phyloP scores from a whole-genome alignment of 2,329 filamentous ascomycete species.

The Arachnomyces sp. region DNA sequence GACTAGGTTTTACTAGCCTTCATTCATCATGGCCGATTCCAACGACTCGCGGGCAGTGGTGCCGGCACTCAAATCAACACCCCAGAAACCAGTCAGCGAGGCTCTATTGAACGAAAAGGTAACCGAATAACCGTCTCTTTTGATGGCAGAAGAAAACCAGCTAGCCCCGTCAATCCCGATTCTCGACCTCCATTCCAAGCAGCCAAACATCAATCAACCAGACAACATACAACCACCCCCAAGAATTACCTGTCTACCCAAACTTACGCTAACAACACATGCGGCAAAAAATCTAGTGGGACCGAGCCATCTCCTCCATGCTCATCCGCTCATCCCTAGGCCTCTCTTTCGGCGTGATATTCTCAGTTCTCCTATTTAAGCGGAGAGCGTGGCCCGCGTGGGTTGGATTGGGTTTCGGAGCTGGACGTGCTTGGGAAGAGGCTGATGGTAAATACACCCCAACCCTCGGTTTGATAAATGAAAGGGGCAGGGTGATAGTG shows the following conservation, averaged over 20 bases:
- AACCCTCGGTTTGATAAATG: neutral
- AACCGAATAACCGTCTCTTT: slow-evolving; percentile 20
- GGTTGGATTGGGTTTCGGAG: slow-evolving; percentile 88
- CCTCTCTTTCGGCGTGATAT: slow-evolving; percentile 94
- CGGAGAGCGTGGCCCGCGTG: slow-evolving; percentile 97
- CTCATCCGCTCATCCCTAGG: slow-evolving; percentile 95
- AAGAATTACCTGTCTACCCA: neutral
- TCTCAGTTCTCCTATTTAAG: slow-evolving; percentile 97
- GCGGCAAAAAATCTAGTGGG: slow-evolving; percentile 68
- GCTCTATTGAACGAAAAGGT: slow-evolving; percentile 99
- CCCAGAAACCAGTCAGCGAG: slow-evolving; percentile 75
- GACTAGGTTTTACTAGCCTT: slow-evolving; percentile 10
- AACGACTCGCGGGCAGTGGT: slow-evolving; percentile 51
- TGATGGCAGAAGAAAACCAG: slow-evolving; percentile 6
- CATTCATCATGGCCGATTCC: slow-evolving; percentile 49
- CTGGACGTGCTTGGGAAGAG: slow-evolving; percentile 95
- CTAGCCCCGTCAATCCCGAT: neutral
- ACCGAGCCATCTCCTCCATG: slow-evolving; percentile 94
- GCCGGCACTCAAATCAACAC: slow-evolving; percentile 59
- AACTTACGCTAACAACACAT: too few relatives aligned
- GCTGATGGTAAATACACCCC: slow-evolving; percentile 65
- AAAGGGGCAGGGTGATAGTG: too few relatives aligned
- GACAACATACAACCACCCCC: slow-evolving; percentile 1
- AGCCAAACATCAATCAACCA: too few relatives aligned
- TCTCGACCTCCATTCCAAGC: too few relatives aligned